These are phyloP conservation scores for Stellera chamaejasme DNA, from an alignment of 345 rosid genomes.

Conservation along the genomic window DNA sequence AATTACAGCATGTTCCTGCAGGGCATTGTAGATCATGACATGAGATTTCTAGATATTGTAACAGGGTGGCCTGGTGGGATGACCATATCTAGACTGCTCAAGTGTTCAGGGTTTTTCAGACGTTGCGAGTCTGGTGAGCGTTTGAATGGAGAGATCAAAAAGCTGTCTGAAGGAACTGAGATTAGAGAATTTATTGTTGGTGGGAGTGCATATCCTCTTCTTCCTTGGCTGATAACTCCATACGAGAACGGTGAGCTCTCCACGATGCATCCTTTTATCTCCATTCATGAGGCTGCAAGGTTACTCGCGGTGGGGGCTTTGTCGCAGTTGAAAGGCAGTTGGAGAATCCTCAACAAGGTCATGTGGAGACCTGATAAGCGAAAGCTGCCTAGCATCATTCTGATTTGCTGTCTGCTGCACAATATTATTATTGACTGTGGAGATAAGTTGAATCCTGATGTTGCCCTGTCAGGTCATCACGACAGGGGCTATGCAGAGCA, in stretches of 20 bases:
- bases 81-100: conserved; percentile 53
- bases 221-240: conserved; percentile 91
- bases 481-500: conserved; percentile 66
- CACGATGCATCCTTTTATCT: conserved; percentile 36
- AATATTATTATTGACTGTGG: conserved; percentile 73
- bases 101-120: conserved; percentile 70
- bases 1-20: conserved; percentile 89
- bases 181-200: conserved; percentile 77
- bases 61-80: conserved; percentile 97
- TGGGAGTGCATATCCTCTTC: conserved; percentile 70
- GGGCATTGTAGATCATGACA: conserved; percentile 79
- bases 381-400: conserved; percentile 77
- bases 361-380: conserved; percentile 97
- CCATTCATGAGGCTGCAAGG: conserved; percentile 55
- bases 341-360: conserved; percentile 91
- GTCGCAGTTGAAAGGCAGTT: conserved; percentile 75
- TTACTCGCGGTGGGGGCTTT: conserved; percentile 60
- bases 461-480: conserved; percentile 59
- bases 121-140: conserved; percentile 58
- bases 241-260: conserved; percentile 29
- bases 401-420: conserved; percentile 85
- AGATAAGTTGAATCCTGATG: conserved; percentile 61
- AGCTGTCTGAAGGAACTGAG: conserved; percentile 25
- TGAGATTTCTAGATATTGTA: conserved; percentile 89
- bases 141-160: conserved; percentile 46